A percentile compares a stretch with the other conserved stretches of the same genome.
Conservation (phyloP, 805 yeast species). For the Candida takata region DNA sequence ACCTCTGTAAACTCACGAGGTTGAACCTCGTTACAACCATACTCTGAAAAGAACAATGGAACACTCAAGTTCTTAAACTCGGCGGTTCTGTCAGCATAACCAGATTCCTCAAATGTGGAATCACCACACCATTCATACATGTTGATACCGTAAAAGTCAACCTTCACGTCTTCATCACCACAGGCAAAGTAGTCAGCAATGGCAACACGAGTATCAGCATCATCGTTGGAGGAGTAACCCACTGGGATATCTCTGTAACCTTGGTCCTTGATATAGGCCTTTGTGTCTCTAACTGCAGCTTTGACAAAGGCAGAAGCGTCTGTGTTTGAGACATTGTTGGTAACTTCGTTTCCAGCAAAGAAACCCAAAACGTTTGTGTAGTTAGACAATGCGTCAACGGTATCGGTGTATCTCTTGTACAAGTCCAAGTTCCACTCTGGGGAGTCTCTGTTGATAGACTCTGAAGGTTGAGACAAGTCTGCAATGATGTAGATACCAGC, state of each 20-base stretch:
- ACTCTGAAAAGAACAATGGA: slow-evolving; percentile 82
- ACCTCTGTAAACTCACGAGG: slow-evolving; percentile 81
- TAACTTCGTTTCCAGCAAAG: slow-evolving; percentile 90
- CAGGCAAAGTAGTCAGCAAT: slow-evolving; percentile 79
- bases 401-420: slow-evolving; percentile 64
- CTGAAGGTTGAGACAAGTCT: slow-evolving; percentile 70
- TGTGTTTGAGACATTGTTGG: slow-evolving; percentile 64
- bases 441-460: slow-evolving; percentile 60
- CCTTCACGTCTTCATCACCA: slow-evolving; percentile 50
- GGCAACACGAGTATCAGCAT: slow-evolving; percentile 57
- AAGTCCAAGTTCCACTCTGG: slow-evolving; percentile 68
- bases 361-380: slow-evolving; percentile 78
- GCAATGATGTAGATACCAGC: slow-evolving; percentile 84
- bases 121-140: slow-evolving; percentile 93
- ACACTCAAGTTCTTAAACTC: slow-evolving; percentile 68
- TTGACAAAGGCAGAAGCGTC: slow-evolving; percentile 81
- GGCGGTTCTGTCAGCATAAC: slow-evolving; percentile 63
- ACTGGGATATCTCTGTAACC: slow-evolving; percentile 72
- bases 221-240: slow-evolving; percentile 87
- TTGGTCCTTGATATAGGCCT: slow-evolving; percentile 57
- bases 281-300: slow-evolving; percentile 83
- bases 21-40: slow-evolving; percentile 69
- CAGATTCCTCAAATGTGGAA: slow-evolving; percentile 52
- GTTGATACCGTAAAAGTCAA: slow-evolving; percentile 78
- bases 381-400: slow-evolving; percentile 63